phyloP scores from a whole-genome alignment of 345 rosid genomes.

The Eucalyptus fibrosa region DNA sequence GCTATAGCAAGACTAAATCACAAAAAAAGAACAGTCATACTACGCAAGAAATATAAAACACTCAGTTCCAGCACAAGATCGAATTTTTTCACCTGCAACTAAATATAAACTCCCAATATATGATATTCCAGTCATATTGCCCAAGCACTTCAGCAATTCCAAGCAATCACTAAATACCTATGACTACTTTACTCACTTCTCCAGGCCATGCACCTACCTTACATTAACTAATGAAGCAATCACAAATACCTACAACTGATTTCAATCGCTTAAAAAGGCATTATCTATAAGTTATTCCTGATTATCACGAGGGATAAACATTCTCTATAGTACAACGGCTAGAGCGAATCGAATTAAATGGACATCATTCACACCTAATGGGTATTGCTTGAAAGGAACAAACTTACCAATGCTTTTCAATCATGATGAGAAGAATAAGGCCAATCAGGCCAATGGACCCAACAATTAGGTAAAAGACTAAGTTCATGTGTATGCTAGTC shows the following conservation, averaged over 20 bases:
- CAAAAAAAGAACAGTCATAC: not conserved
- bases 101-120: not conserved
- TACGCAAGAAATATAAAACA: not conserved
- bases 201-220: not conserved
- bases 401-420: constrained; percentile 45
- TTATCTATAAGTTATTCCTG: not conserved
- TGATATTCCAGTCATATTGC: not conserved
- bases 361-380: not conserved
- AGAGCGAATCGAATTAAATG: not conserved
- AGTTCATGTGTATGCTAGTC: constrained; percentile 89
- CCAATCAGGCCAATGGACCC: constrained; percentile 88
- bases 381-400: not conserved
- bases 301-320: not conserved
- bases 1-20: not conserved
- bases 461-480: constrained; percentile 80
- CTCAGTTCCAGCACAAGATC: not conserved
- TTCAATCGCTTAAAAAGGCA: not conserved
- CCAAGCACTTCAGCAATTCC: not conserved
- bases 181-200: not conserved
- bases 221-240: not conserved
- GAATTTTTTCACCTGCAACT: not conserved
- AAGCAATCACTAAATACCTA: not conserved
- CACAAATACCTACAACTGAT: not conserved
- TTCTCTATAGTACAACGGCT: not conserved
- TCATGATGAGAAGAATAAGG: constrained; percentile 75